Evolutionary conservation across 441 rosid species (phyloP), one percentile per base, ranked within the genome.

Genomic region (Euphorbia celastroides): DNA sequence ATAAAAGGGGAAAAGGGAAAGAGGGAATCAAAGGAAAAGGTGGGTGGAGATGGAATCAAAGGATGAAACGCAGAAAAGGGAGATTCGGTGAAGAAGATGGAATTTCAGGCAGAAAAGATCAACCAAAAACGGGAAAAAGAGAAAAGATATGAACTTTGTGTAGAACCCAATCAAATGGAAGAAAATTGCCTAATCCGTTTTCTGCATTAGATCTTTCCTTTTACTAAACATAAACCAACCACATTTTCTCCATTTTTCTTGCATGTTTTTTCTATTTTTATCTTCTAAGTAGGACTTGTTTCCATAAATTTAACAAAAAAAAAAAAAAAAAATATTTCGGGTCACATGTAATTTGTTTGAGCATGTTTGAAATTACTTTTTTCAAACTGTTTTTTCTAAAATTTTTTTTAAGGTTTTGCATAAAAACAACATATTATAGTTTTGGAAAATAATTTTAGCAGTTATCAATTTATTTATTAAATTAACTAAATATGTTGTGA

Each of bases 51-150:
- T 22, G 51, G 69, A 52, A 73, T 72, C 44, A 66, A 34, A 50
- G 46, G 34, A 58, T 59, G n/a, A 65, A 28, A 44, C 32, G 32
- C 56, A 32, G 60, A 46, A 70, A 78, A 74, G 70, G 69, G 46
- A 77, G 83, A 79, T 79, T 77, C 72, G 71, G 71, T 63, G 64
- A 69, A 71, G 70, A 73, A 67, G 67, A 60, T 71, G 67, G 70
- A 65, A 66, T 62, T 73, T 66, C 67, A 68, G 57, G 67, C 30
- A 16, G 57, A 36, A 62, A 69, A 65, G 74, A 72, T 72, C 68
- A 54, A 48, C 22, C 70, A 54, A 28, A 66, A 42, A 51, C 26
- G 59, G 9, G 7, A 3, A 17, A 23, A 31, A 25, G 19, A 27
- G 54, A 50, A 36, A 59, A 58, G 74, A 48, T 28, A 61, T 42